These are phyloP conservation scores for Poteriospumella lacustris DNA, from an alignment of 108 stramenopile species.

Conservation along the genomic window DNA sequence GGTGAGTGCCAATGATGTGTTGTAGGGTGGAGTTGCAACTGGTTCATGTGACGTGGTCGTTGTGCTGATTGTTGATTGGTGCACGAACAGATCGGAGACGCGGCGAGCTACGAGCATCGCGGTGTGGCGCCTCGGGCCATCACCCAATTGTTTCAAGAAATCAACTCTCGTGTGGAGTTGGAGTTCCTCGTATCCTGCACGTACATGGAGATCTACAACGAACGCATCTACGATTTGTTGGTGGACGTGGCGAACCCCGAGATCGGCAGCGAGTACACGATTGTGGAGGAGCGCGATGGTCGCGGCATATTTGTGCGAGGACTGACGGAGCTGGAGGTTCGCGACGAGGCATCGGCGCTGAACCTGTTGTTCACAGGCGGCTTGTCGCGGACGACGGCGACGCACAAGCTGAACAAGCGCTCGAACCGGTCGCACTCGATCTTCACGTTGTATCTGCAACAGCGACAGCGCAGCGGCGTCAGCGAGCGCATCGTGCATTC, in stretches of 20 bases:
- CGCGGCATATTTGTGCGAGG: constrained; percentile 51
- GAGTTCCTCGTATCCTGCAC: constrained; percentile 34
- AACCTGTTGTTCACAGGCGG: constrained; percentile 45
- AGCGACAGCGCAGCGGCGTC: constrained; percentile 53
- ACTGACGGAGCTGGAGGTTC: constrained; percentile 46
- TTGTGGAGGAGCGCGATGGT: constrained; percentile 42
- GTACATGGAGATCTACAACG: constrained; percentile 55
- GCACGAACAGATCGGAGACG: constrained; percentile 52
- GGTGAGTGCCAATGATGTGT: no score
- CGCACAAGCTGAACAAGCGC: constrained; percentile 58
- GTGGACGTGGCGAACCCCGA: constrained; percentile 21
- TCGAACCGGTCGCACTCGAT: constrained; percentile 63
- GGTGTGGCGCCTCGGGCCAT: constrained; percentile 50
- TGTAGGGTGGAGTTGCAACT: no score
- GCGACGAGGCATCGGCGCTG: constrained; percentile 40
- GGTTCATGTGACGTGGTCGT: no score
- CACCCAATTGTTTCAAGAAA: constrained; percentile 43
- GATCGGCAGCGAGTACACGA: constrained; percentile 29
- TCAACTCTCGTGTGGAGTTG: constrained; percentile 33
- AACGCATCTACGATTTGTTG: constrained; percentile 47
- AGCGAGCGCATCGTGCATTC: constrained; percentile 49
- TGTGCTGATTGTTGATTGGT: no score
- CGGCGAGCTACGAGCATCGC: constrained; percentile 43
- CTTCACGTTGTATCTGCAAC: constrained; percentile 57
- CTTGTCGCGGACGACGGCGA: constrained; percentile 40